These are phyloP conservation scores for Geotrichum citri-aurantii DNA, from an alignment of 1,139 yeast species.

Conservation along the genomic window DNA sequence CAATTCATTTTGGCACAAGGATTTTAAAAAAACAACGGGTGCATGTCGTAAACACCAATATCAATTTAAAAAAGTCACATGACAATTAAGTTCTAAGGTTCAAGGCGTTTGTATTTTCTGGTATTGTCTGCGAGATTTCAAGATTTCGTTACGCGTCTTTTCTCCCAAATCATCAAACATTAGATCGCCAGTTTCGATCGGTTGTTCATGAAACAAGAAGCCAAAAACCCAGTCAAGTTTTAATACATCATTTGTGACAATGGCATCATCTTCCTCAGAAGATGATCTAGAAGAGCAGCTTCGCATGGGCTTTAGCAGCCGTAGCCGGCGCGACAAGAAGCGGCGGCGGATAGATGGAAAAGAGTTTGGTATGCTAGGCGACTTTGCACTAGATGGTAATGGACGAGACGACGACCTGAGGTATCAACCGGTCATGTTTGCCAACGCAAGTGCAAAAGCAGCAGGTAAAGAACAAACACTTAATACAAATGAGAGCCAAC, in stretches of 20 bases:
- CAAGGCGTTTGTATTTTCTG: neutral
- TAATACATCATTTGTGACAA: neutral
- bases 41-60: too few species aligned
- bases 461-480: neutral
- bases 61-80: too few species aligned
- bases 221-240: neutral
- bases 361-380: conserved; percentile 16
- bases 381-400: conserved; percentile 6
- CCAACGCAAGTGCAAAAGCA: neutral
- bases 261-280: conserved; percentile 7
- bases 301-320: conserved; percentile 4
- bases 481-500: neutral
- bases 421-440: conserved; percentile 12
- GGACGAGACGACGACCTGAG: conserved; percentile 1
- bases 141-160: neutral
- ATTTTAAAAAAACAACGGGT: too few species aligned
- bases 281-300: conserved; percentile 11
- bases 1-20: too few species aligned
- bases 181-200: neutral
- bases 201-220: neutral
- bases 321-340: neutral
- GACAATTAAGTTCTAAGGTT: neutral
- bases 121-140: neutral
- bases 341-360: conserved; percentile 13
- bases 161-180: neutral